Conservation (phyloP, 768 basidiomycete species). For the Tricholoma bakamatsutake region DNA sequence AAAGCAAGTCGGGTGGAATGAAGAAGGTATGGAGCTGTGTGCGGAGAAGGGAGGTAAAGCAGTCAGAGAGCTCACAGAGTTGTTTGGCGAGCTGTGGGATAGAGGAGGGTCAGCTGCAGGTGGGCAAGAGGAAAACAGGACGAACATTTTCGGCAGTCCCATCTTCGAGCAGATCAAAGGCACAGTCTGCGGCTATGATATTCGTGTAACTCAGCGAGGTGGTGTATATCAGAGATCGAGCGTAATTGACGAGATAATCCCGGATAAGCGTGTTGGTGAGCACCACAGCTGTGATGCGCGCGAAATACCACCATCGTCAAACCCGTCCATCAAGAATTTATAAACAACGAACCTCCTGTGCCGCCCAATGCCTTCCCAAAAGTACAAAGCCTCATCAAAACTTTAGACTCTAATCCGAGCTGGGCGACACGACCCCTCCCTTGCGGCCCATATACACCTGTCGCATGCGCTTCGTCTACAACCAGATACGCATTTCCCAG, state of each 20-base stretch:
- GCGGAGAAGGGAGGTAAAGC: slow-evolving; percentile 30
- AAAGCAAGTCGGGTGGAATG: slow-evolving; percentile 31
- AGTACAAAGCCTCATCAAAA: slow-evolving; percentile 79
- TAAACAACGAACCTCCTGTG: slow-evolving; percentile 64
- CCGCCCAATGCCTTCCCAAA: slow-evolving; percentile 90
- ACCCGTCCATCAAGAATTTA: background rate
- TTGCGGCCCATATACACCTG: slow-evolving; percentile 77
- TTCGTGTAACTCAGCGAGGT: slow-evolving; percentile 77
- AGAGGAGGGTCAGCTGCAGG: background rate
- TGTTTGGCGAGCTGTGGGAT: slow-evolving; percentile 22
- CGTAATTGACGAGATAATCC: slow-evolving; percentile 88
- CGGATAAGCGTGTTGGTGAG: slow-evolving; percentile 67
- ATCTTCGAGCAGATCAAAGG: slow-evolving; percentile 72
- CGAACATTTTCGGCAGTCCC: slow-evolving; percentile 57
- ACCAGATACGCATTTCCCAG: slow-evolving; percentile 63
- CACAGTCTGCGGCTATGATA: slow-evolving; percentile 68
- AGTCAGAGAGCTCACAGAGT: slow-evolving; percentile 40
- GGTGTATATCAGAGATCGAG: slow-evolving; percentile 86
- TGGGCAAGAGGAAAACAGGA: slow-evolving; percentile 1
- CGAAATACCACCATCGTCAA: background rate
- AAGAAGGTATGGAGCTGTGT: slow-evolving; percentile 20
- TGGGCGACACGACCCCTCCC: slow-evolving; percentile 72
- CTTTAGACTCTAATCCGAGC: slow-evolving; percentile 63
- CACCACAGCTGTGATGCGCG: slow-evolving; percentile 53
- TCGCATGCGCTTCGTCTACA: slow-evolving; percentile 93